Percentiles rank a stretch among this genome's conserved stretches.
phyloP scores from a whole-genome alignment of 1,284 basidiomycete genomes.

The Trichosporon inkin region DNA sequence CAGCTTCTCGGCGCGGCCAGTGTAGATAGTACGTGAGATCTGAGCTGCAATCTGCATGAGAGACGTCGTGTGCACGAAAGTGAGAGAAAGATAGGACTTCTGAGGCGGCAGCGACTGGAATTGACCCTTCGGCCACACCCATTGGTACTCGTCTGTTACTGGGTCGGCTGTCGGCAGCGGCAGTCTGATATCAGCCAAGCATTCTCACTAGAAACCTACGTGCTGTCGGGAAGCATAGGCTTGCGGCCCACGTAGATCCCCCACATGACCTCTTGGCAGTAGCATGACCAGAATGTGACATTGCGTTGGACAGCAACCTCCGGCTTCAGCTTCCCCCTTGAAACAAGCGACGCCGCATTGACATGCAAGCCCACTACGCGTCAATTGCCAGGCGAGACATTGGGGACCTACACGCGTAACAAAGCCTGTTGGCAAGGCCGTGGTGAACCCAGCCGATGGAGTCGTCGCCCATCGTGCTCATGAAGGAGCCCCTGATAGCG shows the following conservation, averaged over 20 bases:
- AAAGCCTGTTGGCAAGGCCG: conserved; percentile 26
- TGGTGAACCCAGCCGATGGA: conserved; percentile 31
- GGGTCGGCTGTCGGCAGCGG: conserved; percentile 23
- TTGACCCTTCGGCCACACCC: conserved; percentile 24
- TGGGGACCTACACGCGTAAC: conserved; percentile 27
- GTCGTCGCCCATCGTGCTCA: conserved; percentile 52
- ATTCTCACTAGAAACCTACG: background rate
- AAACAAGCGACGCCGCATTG: conserved; percentile 22
- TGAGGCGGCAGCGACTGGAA: conserved; percentile 8
- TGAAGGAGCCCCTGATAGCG: conserved; percentile 59
- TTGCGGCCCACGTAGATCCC: conserved; percentile 33
- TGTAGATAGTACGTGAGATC: conserved; percentile 15
- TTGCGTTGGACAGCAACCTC: conserved; percentile 25
- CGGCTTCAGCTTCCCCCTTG: conserved; percentile 21
- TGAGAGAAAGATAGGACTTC: conserved; percentile 13
- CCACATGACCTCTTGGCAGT: conserved; percentile 35
- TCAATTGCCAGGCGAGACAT: background rate
- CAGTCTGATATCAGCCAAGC: conserved; percentile 15
- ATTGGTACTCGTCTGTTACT: conserved; percentile 24
- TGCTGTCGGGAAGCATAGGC: conserved; percentile 27
- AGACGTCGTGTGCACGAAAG: conserved; percentile 14
- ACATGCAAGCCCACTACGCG: conserved; percentile 31
- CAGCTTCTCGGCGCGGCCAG: conserved; percentile 9
- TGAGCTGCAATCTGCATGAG: conserved; percentile 14
- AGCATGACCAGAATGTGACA: conserved; percentile 32